A percentile compares a stretch with the other conserved stretches of the same genome.
These are phyloP conservation scores for Astragalus glycyphyllos DNA, from an alignment of 306 rosid species.

Conservation along the genomic window DNA sequence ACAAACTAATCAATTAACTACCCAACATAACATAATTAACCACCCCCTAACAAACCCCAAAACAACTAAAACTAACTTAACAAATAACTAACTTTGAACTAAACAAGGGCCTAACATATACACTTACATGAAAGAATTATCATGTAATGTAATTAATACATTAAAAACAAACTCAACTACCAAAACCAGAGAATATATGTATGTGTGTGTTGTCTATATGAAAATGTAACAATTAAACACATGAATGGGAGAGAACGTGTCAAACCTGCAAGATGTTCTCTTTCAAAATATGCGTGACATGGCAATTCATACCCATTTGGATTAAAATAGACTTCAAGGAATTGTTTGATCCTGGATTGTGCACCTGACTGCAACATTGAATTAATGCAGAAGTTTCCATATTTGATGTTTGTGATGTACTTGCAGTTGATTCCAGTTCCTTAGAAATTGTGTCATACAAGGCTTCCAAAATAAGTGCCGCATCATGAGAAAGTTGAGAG, in stretches of 20 bases:
- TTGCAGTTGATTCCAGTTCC: conserved; percentile 6
- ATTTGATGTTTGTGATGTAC: conserved; percentile 23
- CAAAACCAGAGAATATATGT: no score
- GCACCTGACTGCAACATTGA: background rate
- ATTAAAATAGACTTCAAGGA: background rate
- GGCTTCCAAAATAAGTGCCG: background rate
- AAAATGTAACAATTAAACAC: background rate
- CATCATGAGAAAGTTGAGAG: background rate
- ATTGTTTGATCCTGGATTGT: background rate
- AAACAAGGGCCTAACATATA: no score
- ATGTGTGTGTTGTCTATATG: no score
- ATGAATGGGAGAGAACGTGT: background rate
- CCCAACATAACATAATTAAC: no score
- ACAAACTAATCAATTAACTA: no score
- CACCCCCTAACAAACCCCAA: no score
- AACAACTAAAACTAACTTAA: no score
- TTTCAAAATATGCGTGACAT: background rate
- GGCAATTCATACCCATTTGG: conserved; percentile 29
- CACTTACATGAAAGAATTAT: no score
- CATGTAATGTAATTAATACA: no score
- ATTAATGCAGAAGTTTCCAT: background rate
- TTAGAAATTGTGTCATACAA: background rate
- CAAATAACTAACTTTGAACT: no score
- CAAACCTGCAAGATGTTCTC: conserved; percentile 31
- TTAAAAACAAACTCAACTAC: no score